Base-by-base conservation (phyloP, 805 yeast genomes). In the Lipomyces spencermartinsiae region DNA sequence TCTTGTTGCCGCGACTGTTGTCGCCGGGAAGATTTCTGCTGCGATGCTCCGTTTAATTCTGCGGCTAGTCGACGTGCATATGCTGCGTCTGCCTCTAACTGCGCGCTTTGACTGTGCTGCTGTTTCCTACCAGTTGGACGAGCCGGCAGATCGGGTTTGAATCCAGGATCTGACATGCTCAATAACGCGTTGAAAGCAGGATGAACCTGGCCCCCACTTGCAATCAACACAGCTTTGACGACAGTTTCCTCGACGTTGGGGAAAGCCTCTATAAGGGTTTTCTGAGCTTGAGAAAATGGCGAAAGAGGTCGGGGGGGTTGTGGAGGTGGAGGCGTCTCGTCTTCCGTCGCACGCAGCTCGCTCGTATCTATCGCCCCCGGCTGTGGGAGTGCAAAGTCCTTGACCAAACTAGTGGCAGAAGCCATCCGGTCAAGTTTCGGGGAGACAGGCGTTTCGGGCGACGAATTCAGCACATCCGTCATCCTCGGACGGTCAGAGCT, bases 121-220 rank as follows among this genome's bases (percentile, higher is more conserved):
- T 29, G 76, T 67, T 10, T 76, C 49, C 37, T 75, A 73, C 65
- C 74, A 70, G 64, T 67, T 61, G 60, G 72, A 58, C 64, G 70
- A 58, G 62, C 68, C 0, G 70, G 67, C 9, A 71, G 71, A 51
- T 70, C 68, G 29, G 79, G 73, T 46, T 53, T 46, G 58, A 63
- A 63, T 5, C 49, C 54, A 19, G 69, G 68, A 67, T 93, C 97
- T 19, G 91, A 88, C 64, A 92, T 80, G 73, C 85, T 92, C 68
- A 94, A 81, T 74, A 93, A 81, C 0, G 97, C 98, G 77, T 89
- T 90, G 81, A 94, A 94, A 0, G 97, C 97, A 0, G 91, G 88
- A 73, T 92, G 97, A 57, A 92, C 77, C 59, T 85, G 82, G 35
- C 97, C 97, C 59, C 84, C 86, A 22, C 97, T 87, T 1, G 98